Conservation (phyloP, 2,329 filamentous ascomycete species). For the Cyphellophora europaea region DNA sequence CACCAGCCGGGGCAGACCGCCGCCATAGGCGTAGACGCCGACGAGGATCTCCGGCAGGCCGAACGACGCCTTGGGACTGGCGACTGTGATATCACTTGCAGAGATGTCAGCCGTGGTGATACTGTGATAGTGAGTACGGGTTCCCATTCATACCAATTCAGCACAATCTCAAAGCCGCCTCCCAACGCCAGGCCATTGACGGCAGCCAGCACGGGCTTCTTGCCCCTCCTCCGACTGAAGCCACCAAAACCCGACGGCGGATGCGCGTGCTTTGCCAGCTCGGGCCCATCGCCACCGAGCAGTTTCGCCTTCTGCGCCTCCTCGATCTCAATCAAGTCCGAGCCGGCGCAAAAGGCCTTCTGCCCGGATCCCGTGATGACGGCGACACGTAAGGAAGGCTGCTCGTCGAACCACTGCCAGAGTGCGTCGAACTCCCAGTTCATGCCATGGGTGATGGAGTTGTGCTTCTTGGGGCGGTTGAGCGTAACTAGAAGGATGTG, state of each 20-base stretch:
- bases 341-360: slow-evolving; percentile 34
- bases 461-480: slow-evolving; percentile 31
- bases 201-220: slow-evolving; percentile 66
- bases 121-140: background rate
- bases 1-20: slow-evolving; percentile 60
- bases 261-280: slow-evolving; percentile 12
- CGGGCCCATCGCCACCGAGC: slow-evolving; percentile 14
- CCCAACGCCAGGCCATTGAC: slow-evolving; percentile 67
- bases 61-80: slow-evolving; percentile 47
- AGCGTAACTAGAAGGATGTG: slow-evolving; percentile 38
- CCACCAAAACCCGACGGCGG: background rate
- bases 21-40: slow-evolving; percentile 61
- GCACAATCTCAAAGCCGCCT: slow-evolving; percentile 67
- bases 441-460: slow-evolving; percentile 32
- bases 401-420: slow-evolving; percentile 35
- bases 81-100: slow-evolving; percentile 62
- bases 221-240: slow-evolving; percentile 48
- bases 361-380: slow-evolving; percentile 32
- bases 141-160: background rate
- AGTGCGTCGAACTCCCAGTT: slow-evolving; percentile 30
- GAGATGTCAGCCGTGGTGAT: background rate
- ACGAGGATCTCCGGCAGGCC: slow-evolving; percentile 61
- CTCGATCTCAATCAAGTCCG: slow-evolving; percentile 27
- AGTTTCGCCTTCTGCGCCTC: slow-evolving; percentile 11
- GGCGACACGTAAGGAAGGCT: slow-evolving; percentile 30